Percentiles rank a stretch among this genome's conserved stretches.
These are phyloP conservation scores for Acanthamoeba royreba DNA, from an alignment of 208 protist species.

Conservation along the genomic window DNA sequence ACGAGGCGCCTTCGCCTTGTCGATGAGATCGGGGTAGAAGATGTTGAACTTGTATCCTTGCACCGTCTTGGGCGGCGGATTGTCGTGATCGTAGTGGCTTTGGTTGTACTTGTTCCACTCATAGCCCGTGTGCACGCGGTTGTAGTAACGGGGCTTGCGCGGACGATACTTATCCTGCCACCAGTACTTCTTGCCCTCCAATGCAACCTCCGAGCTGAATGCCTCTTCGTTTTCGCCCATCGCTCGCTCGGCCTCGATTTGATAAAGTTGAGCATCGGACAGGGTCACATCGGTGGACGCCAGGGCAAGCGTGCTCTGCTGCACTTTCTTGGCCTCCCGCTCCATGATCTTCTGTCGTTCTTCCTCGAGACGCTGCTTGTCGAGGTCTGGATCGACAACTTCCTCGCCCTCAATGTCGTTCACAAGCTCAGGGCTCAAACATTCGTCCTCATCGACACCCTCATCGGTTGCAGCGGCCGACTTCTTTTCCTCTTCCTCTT, in stretches of 20 bases:
- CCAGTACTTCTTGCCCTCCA: constrained; percentile 56
- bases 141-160: constrained; percentile 97
- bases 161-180: constrained; percentile 91
- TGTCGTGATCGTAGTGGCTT: constrained; percentile 98
- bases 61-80: constrained; percentile 98
- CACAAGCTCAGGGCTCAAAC: neutral
- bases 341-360: neutral
- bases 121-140: constrained; percentile 96
- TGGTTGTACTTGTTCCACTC: constrained; percentile 97
- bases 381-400: neutral
- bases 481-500: neutral
- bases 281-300: neutral
- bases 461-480: neutral
- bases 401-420: constrained; percentile 3
- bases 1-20: constrained; percentile 87
- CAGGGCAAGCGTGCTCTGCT: neutral
- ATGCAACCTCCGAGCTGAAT: constrained; percentile 73
- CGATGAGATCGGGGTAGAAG: constrained; percentile 97
- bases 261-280: constrained; percentile 38
- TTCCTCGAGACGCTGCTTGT: neutral
- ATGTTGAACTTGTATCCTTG: constrained; percentile 99
- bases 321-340: neutral
- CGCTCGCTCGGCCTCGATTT: constrained; percentile 30
- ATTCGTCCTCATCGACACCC: neutral
- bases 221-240: constrained; percentile 79